These are phyloP conservation scores for Hortiboletus campestris DNA, from an alignment of 768 basidiomycete species.

Conservation along the genomic window DNA sequence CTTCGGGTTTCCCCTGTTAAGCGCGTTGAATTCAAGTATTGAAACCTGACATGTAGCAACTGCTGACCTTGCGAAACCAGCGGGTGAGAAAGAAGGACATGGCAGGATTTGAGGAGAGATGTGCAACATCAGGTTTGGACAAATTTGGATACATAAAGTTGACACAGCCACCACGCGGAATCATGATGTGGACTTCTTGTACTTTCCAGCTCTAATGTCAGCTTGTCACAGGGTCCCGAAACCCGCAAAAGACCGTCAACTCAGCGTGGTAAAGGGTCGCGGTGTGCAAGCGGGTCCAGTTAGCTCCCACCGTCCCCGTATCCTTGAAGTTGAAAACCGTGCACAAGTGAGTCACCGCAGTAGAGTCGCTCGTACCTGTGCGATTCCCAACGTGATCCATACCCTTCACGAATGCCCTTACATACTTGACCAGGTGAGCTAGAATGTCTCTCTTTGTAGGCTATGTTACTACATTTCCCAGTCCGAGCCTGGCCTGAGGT, in stretches of 20 bases:
- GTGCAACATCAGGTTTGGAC: slow-evolving; percentile 1
- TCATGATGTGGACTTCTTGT: too few species aligned
- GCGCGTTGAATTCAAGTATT: not conserved
- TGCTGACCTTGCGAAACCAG: slow-evolving; percentile 30
- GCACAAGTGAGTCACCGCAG: not conserved
- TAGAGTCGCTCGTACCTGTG: not conserved
- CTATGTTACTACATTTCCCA: not conserved
- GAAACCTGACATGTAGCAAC: not conserved
- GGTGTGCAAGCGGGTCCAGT: not conserved
- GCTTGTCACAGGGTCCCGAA: not conserved
- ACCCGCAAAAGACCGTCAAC: not conserved
- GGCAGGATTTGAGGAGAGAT: slow-evolving; percentile 6
- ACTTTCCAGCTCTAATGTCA: not conserved
- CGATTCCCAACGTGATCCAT: too few species aligned
- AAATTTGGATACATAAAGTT: slow-evolving; percentile 14
- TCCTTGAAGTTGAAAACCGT: not conserved
- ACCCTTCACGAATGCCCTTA: too few species aligned
- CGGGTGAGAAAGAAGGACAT: slow-evolving; percentile 32
- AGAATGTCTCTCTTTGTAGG: not conserved
- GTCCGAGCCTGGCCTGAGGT: too few species aligned
- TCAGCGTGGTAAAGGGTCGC: too few species aligned
- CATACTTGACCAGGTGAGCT: not conserved
- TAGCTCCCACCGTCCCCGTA: not conserved
- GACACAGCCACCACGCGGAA: slow-evolving; percentile 23
- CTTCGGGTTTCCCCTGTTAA: slow-evolving; percentile 40